Base-by-base conservation (phyloP, 768 basidiomycete genomes). In the Hypholoma sublateritium region DNA sequence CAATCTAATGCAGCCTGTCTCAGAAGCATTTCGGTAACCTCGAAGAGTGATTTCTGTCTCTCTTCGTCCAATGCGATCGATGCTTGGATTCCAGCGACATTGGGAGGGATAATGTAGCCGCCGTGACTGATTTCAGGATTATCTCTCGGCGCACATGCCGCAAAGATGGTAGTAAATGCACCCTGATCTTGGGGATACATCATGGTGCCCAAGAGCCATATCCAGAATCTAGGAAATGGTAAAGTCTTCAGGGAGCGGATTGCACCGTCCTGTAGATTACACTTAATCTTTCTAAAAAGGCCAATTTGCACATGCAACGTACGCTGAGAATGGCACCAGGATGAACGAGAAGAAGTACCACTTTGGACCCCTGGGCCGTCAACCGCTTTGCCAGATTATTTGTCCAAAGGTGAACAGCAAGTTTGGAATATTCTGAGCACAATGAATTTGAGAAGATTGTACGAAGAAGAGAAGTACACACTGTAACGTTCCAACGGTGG, bases 301-400 rank as follows among this genome's bases (percentile, higher is more conserved):
- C 4, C 21, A 37, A 36, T 25, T n/a, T 35, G 44, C 19, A 50
- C 19, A 42, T 39, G n/a, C 46, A 34, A 49, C 46, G 24, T 37
- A 62, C 61, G 17, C 61, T 62, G 45, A 64, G 53, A 49, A 69
- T 67, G 34, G 62, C 62, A 14, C 67, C 68, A 9, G 68, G 67
- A 43, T 68, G 62, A 24, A 59, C 58, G 16, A 61, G n/a, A 8
- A 63, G 46, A 13, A 56, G 53, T 49, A 59, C 53, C 8, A 62
- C 54, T 37, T 57, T 59, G 42, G 61, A 61, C 24, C 59, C 54
- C 17, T 45, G 35, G 14, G 54, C 46, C 12, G 62, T 58, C 5
- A 65, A 59, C 37, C 60, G 62, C 52, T 62, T 61, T 43, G 62
- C 59, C 35, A 65, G 64, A 52, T 65, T 57, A 35, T 65, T 65